A percentile compares a stretch with the other conserved stretches of the same genome.
Conservation (phyloP, 1,284 basidiomycete species). For the Phenoliferia sp. region DNA sequence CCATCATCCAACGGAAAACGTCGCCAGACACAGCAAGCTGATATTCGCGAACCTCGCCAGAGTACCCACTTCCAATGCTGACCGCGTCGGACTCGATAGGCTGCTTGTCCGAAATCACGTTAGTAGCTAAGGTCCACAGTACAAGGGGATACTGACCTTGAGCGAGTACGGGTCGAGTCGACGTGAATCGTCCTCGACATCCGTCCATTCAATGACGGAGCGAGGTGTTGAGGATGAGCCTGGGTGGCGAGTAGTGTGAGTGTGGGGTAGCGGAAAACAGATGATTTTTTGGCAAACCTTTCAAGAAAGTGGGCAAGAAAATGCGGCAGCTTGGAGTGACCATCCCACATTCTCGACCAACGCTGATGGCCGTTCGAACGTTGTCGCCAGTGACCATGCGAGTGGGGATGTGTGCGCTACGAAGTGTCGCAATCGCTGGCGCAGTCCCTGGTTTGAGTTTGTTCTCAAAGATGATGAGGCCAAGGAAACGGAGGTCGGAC, state of each 20-base stretch:
- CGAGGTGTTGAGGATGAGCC: conserved; percentile 47
- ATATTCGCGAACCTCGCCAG: conserved; percentile 63
- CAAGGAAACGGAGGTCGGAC: conserved; percentile 82
- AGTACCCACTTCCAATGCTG: conserved; percentile 31
- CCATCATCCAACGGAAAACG: conserved; percentile 97
- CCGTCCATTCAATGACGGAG: conserved; percentile 81
- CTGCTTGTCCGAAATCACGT: conserved; percentile 9
- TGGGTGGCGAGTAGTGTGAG: not conserved
- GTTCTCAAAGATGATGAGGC: conserved; percentile 97
- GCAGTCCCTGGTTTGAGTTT: conserved; percentile 91
- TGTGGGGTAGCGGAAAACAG: not conserved
- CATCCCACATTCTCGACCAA: conserved; percentile 89
- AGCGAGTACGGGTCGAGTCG: conserved; percentile 85
- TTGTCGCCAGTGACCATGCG: conserved; percentile 99
- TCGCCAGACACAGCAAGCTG: conserved; percentile 93
- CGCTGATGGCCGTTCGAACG: conserved; percentile 90
- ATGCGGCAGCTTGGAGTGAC: conserved; percentile 85
- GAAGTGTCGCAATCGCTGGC: conserved; percentile 83
- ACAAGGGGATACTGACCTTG: conserved; percentile 45
- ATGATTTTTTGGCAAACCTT: conserved; percentile 51
- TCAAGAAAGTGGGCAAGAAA: conserved; percentile 78
- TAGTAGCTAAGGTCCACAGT: not conserved
- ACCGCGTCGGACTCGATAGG: conserved; percentile 55
- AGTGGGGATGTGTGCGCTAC: conserved; percentile 84
- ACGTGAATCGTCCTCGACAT: conserved; percentile 81